Base-by-base conservation (phyloP, 345 rosid genomes). In the Anacardium occidentale region DNA sequence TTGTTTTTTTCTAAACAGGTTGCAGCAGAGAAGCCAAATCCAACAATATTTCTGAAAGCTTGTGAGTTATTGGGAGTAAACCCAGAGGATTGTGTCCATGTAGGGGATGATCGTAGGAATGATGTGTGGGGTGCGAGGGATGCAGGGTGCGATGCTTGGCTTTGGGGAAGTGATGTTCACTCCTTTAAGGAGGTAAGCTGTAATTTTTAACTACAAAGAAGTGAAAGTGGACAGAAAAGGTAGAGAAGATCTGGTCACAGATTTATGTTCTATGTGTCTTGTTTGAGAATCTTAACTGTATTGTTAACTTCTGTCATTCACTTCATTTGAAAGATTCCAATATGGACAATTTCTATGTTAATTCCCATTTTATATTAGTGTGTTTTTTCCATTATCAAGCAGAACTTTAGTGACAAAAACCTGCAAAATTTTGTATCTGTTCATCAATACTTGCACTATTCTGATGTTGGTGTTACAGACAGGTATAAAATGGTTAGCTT, bases 121-220 rank as follows among this genome's bases (percentile, higher is more conserved):
- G 99, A 95, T 80, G 68, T 95, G 76, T 95, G 99, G 99, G 99
- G 99, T 1, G 99, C 97, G 25, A 88, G 99, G 75, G 99, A 91
- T 77, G 99, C 99, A 62, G 99, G 97, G 25, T 92, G 98, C 58
- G 97, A 95, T 66, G 99, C 94, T 72, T 95, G 99, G 99, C 91
- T 92, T 15, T 95, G 99, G 99, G 98, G 98, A 78, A 91, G 89
- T 32, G 98, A 95, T 75, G 96, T 95, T 59, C 76, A 83, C 74
- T 95, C 99, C 62, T 95, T 95, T 57, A 83, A 83, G 80, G 93
- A 93, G 97, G 99, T 92, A 68, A 60, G 52, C 10, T 4, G 29
- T n/a, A 5, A 11, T 59, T 34, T 68, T 53, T 14, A 2, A 22
- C 7, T 10, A 20, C 13, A 26, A 75, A 29, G 48, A 53, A 75